Evolutionary conservation across 345 rosid genomes (phyloP), one percentile per base, ranked within the genome.

Genomic region (Euphorbia tirucalli): DNA sequence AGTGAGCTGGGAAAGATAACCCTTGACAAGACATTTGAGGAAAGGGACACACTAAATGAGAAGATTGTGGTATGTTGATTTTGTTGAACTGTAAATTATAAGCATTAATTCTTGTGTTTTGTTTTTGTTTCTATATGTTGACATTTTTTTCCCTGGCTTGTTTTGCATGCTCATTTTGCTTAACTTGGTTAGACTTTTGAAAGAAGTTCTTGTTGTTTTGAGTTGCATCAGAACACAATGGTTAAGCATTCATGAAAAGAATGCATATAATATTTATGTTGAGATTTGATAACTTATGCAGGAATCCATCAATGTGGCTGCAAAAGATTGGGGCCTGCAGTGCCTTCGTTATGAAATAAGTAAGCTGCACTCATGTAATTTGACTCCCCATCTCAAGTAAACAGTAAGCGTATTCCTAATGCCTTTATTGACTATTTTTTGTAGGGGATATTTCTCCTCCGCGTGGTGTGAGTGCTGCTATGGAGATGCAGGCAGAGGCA

Each of bases 401-500:
- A 15, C 25, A 11, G 11, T 15, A 24, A 39, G 11, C 61, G 13
- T 39, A 16, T 39, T 30, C 31, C 11, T 27, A 15, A 28, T 61
- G n/a, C 19, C 21, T 37, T 24, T 25, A n/a, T 0, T 60, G 7
- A 60, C 37, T 60, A 3, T 61, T n/a, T 71, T 28, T 37, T 61
- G 66, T 72, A 96, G 99, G 96, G 97, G 99, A 91, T 81, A 93
- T 96, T 83, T 85, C 90, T 83, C 98, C 98, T 27, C 99, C 98
- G 65, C 82, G 85, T 57, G 97, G 97, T 74, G 92, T 96, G 79
- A 85, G 88, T 78, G 86, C 73, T 72, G 99, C 99, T 75, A 96
- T 96, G 99, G 99, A 93, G 83, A 89, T 91, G 98, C 99, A 96
- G 78, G 98, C 97, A 75, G 99, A 96, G 85, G 99, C 98, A 64